Percentiles rank a stretch among this genome's conserved stretches.
Evolutionary conservation across 108 stramenopile species (phyloP).

Genomic region (Chaetoceros tenuissimus): DNA sequence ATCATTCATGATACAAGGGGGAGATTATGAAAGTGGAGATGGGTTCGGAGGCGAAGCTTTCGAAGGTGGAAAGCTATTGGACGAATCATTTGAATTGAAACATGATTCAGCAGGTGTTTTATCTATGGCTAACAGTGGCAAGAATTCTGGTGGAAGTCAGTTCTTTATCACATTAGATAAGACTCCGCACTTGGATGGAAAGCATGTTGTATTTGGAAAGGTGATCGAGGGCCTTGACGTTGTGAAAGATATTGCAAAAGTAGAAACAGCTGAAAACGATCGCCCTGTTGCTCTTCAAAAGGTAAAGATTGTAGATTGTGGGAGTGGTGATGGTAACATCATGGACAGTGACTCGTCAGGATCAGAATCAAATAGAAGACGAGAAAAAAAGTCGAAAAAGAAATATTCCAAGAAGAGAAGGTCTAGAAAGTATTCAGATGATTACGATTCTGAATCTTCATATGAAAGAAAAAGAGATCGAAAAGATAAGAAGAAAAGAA

Average conservation of each 20-base stretch:
- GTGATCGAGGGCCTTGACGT: slow-evolving; percentile 60
- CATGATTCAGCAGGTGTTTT: slow-evolving; percentile 58
- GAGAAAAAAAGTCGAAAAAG: background rate
- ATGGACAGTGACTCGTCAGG: background rate
- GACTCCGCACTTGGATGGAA: slow-evolving; percentile 65
- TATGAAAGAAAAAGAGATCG: background rate
- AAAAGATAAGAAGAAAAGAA: background rate
- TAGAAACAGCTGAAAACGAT: slow-evolving; percentile 47
- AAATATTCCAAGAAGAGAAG: background rate
- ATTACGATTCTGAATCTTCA: background rate
- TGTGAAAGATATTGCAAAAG: slow-evolving; percentile 45
- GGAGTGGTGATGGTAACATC: slow-evolving; percentile 15
- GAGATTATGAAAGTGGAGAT: slow-evolving; percentile 66
- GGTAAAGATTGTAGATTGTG: slow-evolving; percentile 76
- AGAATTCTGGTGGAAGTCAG: slow-evolving; percentile 77
- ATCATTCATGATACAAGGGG: slow-evolving; percentile 60
- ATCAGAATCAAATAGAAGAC: background rate
- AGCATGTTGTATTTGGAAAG: slow-evolving; percentile 77
- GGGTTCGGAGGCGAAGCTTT: slow-evolving; percentile 70
- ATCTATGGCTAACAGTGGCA: slow-evolving; percentile 81
- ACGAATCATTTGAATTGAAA: slow-evolving; percentile 60
- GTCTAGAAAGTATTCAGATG: background rate
- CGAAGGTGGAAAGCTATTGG: slow-evolving; percentile 48
- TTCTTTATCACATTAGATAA: slow-evolving; percentile 70
- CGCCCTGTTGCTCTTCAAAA: slow-evolving; percentile 50